Evolutionary conservation across 225 moss, liverwort and hornwort genomes (phyloP).

Genomic region (Marchantia polymorpha): DNA sequence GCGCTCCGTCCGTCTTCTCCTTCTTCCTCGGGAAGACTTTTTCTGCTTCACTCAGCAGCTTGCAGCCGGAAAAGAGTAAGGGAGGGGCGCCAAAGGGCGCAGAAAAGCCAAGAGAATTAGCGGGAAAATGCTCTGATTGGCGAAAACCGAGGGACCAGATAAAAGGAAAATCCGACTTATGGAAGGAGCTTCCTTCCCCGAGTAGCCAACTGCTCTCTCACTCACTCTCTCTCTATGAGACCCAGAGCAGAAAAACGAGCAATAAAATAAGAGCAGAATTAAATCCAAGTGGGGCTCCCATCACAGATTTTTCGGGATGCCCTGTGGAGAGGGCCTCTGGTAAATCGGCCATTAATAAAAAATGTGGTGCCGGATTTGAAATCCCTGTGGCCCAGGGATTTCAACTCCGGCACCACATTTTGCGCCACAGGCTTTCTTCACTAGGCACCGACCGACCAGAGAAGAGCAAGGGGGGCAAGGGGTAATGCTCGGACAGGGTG

Average conservation of each 20-base stretch:
- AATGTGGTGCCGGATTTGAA: not conserved
- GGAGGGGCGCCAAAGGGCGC: not conserved
- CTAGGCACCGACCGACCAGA: not conserved
- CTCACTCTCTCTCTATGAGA: not conserved
- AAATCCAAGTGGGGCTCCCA: not conserved
- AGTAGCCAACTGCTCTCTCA: not conserved
- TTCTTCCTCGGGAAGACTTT: too few relatives aligned
- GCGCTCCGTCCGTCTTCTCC: too few relatives aligned
- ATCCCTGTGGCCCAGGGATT: not conserved
- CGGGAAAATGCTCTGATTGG: not conserved
- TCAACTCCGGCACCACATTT: too few relatives aligned
- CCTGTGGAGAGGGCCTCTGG: not conserved
- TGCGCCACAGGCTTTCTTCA: too few relatives aligned
- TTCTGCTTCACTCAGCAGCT: too few relatives aligned
- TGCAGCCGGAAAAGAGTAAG: not conserved
- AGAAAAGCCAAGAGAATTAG: not conserved
- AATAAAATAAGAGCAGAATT: too few relatives aligned
- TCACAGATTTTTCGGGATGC: not conserved
- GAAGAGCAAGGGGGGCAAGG: not conserved
- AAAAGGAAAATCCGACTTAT: not conserved
- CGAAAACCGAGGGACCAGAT: not conserved
- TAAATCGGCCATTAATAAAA: not conserved
- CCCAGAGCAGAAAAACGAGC: too few relatives aligned
- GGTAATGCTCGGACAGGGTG: conserved; percentile 7
- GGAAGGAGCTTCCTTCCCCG: not conserved